phyloP scores from a whole-genome alignment of 441 rosid genomes.

The Raphanus hybrid region DNA sequence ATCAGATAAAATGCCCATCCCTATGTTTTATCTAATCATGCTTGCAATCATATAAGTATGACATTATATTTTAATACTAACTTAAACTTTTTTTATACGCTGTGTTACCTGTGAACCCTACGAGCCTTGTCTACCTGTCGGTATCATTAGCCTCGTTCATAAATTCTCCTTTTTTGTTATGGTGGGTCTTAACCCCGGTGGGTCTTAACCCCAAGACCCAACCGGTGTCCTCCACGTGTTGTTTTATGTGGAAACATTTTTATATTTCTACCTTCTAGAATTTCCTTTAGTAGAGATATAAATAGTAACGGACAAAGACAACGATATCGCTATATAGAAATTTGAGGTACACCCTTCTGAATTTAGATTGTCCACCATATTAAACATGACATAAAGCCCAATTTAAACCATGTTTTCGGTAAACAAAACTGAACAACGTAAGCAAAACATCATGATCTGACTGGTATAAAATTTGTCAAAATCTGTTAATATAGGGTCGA shows the following conservation, averaged over 20 bases:
- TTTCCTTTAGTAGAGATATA: neutral
- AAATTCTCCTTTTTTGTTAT: constrained; percentile 7
- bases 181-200: constrained; percentile 16
- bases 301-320: too few species aligned
- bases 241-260: neutral
- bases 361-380: neutral
- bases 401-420: neutral
- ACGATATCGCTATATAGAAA: too few species aligned
- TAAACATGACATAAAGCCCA: neutral
- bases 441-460: neutral
- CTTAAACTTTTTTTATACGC: neutral
- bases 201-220: constrained; percentile 1
- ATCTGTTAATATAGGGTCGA: constrained; percentile 1
- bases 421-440: neutral
- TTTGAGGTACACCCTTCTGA: too few species aligned
- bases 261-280: constrained; percentile 21
- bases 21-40: constrained; percentile 25
- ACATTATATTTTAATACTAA: neutral
- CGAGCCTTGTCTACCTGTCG: constrained; percentile 4
- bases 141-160: constrained; percentile 22
- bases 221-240: constrained; percentile 6
- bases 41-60: constrained; percentile 27
- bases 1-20: too few species aligned
- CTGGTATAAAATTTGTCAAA: neutral
- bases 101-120: constrained; percentile 24